Percentiles rank a stretch among this genome's conserved stretches.
These are phyloP conservation scores for Silene conica DNA, from an alignment of 148 eudicot genomes.

Conservation along the genomic window DNA sequence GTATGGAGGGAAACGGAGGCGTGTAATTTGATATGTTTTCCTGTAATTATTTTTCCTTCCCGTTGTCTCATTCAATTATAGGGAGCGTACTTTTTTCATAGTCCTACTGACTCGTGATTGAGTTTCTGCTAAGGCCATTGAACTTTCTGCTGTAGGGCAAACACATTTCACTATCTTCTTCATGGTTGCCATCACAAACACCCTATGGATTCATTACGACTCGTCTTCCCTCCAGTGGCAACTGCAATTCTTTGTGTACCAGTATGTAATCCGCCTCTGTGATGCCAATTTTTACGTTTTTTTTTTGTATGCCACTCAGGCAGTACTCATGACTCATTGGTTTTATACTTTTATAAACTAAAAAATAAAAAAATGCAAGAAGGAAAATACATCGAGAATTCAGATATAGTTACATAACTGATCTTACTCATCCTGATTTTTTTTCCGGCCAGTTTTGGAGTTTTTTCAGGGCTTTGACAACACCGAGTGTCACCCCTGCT, in stretches of 20 bases:
- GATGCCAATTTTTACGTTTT: background rate
- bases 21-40: too few species aligned
- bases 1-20: too few species aligned
- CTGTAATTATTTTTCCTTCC: too few species aligned
- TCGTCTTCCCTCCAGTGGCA: conserved; percentile 93
- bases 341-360: too few species aligned
- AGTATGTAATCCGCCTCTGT: conserved; percentile 37
- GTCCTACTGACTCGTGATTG: background rate
- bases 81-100: too few species aligned
- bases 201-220: conserved; percentile 92
- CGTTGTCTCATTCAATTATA: too few species aligned
- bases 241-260: conserved; percentile 67
- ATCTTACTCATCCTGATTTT: background rate
- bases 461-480: conserved; percentile 45
- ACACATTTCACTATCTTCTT: conserved; percentile 83
- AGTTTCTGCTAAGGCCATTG: background rate
- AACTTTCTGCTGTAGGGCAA: conserved; percentile 35
- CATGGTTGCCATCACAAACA: conserved; percentile 99
- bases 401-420: background rate
- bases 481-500: conserved; percentile 73
- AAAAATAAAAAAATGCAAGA: too few species aligned
- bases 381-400: too few species aligned
- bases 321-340: too few species aligned
- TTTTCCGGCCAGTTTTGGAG: conserved; percentile 63
- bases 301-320: background rate